Evolutionary conservation across 176 grass and related monocot genomes (phyloP).

Genomic region (Rhynchospora tenuis): DNA sequence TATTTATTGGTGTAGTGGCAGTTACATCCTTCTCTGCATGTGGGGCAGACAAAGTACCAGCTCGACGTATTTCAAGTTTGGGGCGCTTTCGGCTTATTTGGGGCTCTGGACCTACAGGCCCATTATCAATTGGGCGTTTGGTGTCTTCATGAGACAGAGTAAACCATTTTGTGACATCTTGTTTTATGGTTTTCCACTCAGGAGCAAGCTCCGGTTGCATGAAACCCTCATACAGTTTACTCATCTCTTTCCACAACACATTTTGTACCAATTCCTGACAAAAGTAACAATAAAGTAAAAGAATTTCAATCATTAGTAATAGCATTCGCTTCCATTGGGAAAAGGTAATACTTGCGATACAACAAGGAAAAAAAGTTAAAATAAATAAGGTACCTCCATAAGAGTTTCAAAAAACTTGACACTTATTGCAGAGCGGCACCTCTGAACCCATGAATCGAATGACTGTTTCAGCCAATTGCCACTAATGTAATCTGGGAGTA

Average conservation of each 20-base stretch:
- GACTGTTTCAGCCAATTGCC: conserved; percentile 55
- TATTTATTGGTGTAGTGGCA: neutral
- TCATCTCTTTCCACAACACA: conserved; percentile 62
- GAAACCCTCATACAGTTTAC: conserved; percentile 54
- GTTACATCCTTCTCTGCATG: neutral
- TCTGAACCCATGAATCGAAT: conserved; percentile 52
- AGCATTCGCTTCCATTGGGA: neutral
- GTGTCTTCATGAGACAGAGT: conserved; percentile 34
- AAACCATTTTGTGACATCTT: conserved; percentile 79
- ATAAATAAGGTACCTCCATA: conserved; percentile 50
- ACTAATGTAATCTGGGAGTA: conserved; percentile 67
- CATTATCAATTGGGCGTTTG: conserved; percentile 39
- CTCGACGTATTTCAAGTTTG: conserved; percentile 76
- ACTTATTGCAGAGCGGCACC: conserved; percentile 44
- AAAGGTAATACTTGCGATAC: neutral
- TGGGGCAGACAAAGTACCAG: neutral
- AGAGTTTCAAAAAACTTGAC: conserved; percentile 75
- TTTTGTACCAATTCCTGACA: conserved; percentile 72
- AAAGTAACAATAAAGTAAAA: conserved; percentile 24
- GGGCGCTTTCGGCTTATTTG: conserved; percentile 57
- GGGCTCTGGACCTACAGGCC: conserved; percentile 42
- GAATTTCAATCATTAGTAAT: conserved; percentile 21
- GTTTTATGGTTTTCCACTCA: conserved; percentile 95
- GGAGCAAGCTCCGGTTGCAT: conserved; percentile 66
- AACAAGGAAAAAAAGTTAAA: conserved; percentile 6